These are phyloP conservation scores for Magnolia sinica DNA, from an alignment of 164 flowering plant genomes.

Conservation along the genomic window DNA sequence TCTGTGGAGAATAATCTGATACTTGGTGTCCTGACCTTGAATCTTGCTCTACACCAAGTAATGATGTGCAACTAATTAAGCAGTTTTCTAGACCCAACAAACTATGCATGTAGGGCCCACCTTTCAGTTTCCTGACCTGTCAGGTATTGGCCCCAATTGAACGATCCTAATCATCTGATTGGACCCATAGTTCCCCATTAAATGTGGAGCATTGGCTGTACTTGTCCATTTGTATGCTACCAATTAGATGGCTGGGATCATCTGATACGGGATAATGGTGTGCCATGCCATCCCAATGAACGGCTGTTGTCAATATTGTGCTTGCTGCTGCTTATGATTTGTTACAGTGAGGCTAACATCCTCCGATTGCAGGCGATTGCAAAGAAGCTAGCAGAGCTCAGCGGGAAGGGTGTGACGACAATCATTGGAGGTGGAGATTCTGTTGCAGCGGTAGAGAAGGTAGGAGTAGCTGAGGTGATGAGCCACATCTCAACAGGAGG, in stretches of 20 bases:
- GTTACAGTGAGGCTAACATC: not conserved
- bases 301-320: not conserved
- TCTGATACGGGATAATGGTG: not conserved
- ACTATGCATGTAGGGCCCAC: too few species aligned
- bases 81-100: too few species aligned
- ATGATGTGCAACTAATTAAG: too few species aligned
- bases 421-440: conserved; percentile 66
- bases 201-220: not conserved
- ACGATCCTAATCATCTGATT: not conserved
- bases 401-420: conserved; percentile 51
- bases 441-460: conserved; percentile 64
- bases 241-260: not conserved
- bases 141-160: not conserved
- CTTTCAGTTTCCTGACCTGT: too few species aligned
- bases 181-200: not conserved
- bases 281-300: not conserved
- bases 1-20: too few species aligned
- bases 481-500: conserved; percentile 67
- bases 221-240: not conserved
- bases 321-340: not conserved
- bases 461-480: conserved; percentile 52
- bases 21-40: too few species aligned
- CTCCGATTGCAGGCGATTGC: conserved; percentile 37
- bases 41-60: too few species aligned
- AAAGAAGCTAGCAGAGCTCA: conserved; percentile 49